These are phyloP conservation scores for Penicillium sp. DNA, from an alignment of 2,329 filamentous ascomycete genomes.

Conservation along the genomic window DNA sequence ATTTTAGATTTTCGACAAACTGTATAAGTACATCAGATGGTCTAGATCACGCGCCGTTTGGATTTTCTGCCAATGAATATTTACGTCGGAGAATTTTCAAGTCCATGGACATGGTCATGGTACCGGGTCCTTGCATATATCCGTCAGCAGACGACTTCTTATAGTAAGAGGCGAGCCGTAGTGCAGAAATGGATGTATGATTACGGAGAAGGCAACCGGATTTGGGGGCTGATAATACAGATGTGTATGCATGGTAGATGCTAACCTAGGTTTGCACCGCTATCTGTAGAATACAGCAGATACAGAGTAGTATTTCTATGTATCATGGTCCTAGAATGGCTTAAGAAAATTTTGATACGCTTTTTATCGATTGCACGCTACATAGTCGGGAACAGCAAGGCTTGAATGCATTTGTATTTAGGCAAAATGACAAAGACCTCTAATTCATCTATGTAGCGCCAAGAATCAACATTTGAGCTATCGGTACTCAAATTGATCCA, in stretches of 20 bases:
- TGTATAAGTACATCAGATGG: background rate
- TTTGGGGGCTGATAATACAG: background rate
- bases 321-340: too few species aligned
- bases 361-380: too few species aligned
- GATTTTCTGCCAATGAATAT: background rate
- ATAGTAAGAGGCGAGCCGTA: background rate
- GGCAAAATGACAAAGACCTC: too few species aligned
- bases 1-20: background rate
- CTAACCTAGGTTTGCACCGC: too few species aligned
- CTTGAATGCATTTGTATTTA: too few species aligned
- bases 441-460: too few species aligned
- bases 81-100: background rate
- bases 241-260: too few species aligned
- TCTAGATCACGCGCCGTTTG: background rate
- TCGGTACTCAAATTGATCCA: background rate
- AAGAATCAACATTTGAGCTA: too few species aligned
- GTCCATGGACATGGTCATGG: background rate
- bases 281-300: too few species aligned
- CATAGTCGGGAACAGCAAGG: too few species aligned
- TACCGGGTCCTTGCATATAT: background rate
- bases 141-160: background rate
- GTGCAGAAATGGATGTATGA: background rate
- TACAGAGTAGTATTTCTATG: too few species aligned
- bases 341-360: too few species aligned
- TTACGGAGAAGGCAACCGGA: background rate